phyloP scores from a whole-genome alignment of 2,329 filamentous ascomycete genomes.

The Eutypella sp. region DNA sequence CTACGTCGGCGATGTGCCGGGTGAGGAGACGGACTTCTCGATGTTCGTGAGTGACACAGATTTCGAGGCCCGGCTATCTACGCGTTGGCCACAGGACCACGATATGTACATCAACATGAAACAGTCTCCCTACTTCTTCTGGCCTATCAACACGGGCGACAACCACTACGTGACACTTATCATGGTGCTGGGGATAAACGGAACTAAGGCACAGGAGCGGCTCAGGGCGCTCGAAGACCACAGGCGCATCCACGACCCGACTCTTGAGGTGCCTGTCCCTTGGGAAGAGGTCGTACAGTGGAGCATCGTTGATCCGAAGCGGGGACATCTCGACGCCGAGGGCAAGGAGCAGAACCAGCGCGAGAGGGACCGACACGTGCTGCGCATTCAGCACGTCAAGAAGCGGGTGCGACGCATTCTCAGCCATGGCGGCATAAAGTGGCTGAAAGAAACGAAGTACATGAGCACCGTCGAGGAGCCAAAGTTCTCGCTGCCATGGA shows the following conservation, averaged over 20 bases:
- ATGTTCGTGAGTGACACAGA: conserved; percentile 1
- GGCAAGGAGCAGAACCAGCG: neutral
- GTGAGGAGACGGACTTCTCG: neutral
- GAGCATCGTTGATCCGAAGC: conserved; percentile 10
- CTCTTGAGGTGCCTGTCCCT: neutral
- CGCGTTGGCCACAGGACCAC: neutral
- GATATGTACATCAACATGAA: conserved; percentile 2
- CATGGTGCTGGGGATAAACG: conserved; percentile 3
- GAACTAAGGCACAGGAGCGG: neutral
- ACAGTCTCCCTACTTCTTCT: conserved; percentile 7
- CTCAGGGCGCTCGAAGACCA: neutral
- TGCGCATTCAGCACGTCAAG: conserved; percentile 1
- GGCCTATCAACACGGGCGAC: conserved; percentile 8
- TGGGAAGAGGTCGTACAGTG: conserved; percentile 4
- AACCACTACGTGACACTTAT: conserved; percentile 10
- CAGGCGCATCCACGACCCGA: neutral
- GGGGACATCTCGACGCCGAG: neutral
- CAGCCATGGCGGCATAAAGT: conserved; percentile 1
- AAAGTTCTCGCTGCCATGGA: conserved; percentile 6
- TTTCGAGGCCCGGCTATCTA: neutral
- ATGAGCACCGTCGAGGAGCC: neutral
- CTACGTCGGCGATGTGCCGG: neutral
- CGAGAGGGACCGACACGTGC: neutral
- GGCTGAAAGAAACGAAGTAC: neutral
- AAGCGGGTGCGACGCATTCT: conserved; percentile 3